Conservation (phyloP, 371 early-diverging fungal species). For the Umbelopsis sp. region DNA sequence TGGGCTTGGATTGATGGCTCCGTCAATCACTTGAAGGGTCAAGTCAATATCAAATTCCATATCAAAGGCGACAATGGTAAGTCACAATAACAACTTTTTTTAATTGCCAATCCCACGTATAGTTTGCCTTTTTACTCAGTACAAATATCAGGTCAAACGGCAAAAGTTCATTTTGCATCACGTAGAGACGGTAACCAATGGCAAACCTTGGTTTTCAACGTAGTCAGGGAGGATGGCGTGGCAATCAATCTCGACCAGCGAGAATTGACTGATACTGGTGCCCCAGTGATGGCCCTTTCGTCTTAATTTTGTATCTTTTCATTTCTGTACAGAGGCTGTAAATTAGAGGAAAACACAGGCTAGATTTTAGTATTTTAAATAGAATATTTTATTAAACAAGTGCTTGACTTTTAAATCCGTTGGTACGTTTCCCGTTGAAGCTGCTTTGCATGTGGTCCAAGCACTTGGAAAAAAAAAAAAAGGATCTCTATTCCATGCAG, state of each 20-base stretch:
- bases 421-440: neutral
- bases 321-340: slow-evolving; percentile 2
- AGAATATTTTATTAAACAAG: neutral
- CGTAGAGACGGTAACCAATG: slow-evolving; percentile 40
- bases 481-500: neutral
- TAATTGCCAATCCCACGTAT: neutral
- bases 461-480: neutral
- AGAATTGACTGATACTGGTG: slow-evolving; percentile 43
- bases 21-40: slow-evolving; percentile 72
- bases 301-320: neutral
- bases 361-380: neutral
- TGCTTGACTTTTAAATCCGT: neutral
- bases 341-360: neutral
- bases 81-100: neutral
- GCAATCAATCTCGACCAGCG: slow-evolving; percentile 27
- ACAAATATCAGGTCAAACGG: slow-evolving; percentile 38
- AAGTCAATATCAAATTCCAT: slow-evolving; percentile 61
- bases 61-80: slow-evolving; percentile 60
- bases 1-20: slow-evolving; percentile 75
- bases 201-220: slow-evolving; percentile 43
- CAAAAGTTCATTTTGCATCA: slow-evolving; percentile 47
- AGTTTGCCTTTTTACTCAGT: neutral
- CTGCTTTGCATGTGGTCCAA: neutral
- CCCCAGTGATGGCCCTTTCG: slow-evolving; percentile 24
- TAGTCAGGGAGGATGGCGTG: slow-evolving; percentile 32